Evolutionary conservation across 2,329 filamentous ascomycete genomes (phyloP).

Genomic region (Sporothrix curviconia): DNA sequence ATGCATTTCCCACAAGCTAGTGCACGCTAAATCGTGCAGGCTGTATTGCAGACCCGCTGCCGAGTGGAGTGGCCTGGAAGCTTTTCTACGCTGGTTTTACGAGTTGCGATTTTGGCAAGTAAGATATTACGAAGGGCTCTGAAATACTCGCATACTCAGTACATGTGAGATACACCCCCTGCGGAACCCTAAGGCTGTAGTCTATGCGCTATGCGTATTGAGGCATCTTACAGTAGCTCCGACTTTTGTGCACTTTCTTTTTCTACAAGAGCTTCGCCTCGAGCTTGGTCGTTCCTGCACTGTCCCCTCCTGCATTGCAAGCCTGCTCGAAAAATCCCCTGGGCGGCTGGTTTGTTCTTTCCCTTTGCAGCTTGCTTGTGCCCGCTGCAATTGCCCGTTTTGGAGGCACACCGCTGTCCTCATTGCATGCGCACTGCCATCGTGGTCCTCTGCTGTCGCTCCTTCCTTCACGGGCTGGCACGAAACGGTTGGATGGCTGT

Average conservation of each 20-base stretch:
- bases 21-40: background rate
- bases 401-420: background rate
- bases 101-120: no score
- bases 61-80: background rate
- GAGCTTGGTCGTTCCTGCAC: no score
- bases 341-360: background rate
- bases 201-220: no score
- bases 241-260: background rate
- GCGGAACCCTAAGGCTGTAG: no score
- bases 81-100: no score
- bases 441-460: background rate
- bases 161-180: no score
- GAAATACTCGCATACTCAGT: no score
- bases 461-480: background rate
- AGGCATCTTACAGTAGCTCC: no score
- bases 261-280: no score
- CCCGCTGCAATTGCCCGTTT: background rate
- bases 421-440: background rate
- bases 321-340: background rate
- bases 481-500: no score
- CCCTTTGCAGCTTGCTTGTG: slow-evolving; percentile 1
- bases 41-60: background rate
- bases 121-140: no score
- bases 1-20: background rate
- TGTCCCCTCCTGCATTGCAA: background rate